Evolutionary conservation across 139 green algal species (phyloP).

Genomic region (Tetratostichococcus sp.): DNA sequence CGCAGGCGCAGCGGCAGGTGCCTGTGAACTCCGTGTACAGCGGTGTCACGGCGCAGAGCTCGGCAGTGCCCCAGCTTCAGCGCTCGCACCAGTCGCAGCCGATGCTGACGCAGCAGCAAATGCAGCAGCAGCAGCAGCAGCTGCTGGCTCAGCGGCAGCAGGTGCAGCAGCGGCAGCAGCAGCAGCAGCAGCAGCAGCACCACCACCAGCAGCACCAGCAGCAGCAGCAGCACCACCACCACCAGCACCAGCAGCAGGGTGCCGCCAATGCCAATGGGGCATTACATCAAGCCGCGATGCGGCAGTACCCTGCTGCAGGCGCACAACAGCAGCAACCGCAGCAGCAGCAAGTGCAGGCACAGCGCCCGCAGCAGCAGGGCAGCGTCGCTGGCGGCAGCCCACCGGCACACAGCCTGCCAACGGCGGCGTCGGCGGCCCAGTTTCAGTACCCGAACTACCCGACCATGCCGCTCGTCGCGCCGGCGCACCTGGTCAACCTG

Average conservation of each 20-base stretch:
- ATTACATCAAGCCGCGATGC: too few species aligned
- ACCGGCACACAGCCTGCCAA: too few species aligned
- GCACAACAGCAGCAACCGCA: too few species aligned
- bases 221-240: neutral
- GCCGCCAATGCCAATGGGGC: too few species aligned
- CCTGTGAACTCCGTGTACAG: neutral
- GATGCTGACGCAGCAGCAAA: neutral
- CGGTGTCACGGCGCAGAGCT: neutral
- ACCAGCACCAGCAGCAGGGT: neutral
- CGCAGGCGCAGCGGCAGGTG: too few species aligned
- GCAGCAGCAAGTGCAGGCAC: too few species aligned
- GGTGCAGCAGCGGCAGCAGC: neutral
- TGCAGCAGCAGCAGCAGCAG: neutral
- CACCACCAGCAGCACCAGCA: neutral
- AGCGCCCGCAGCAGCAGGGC: neutral
- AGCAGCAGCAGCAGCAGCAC: neutral
- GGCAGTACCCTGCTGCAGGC: too few species aligned
- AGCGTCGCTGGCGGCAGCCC: too few species aligned
- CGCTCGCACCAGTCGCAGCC: neutral
- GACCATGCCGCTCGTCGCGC: too few species aligned
- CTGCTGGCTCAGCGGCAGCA: neutral
- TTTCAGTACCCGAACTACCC: neutral
- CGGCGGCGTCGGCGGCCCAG: neutral
- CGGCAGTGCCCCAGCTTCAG: neutral
- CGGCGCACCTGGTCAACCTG: neutral